Evolutionary conservation across 495 filamentous ascomycete species (phyloP).

Genomic region (Penicillium bialowiezense): DNA sequence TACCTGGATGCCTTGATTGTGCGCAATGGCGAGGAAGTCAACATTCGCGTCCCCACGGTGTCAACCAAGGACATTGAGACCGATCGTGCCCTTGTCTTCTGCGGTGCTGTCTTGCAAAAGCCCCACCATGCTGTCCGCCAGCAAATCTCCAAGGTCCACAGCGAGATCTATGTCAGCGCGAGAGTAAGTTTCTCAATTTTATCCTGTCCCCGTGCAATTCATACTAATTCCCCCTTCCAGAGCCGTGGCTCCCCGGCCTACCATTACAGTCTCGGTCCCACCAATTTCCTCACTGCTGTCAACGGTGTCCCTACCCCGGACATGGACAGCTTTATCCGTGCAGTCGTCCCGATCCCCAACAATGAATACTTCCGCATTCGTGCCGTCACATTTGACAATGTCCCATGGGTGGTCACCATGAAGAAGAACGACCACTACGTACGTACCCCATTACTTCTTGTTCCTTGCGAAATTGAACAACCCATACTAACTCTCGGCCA

Average conservation of each 20-base stretch:
- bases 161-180: constrained; percentile 93
- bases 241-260: constrained; percentile 82
- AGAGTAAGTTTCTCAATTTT: constrained; percentile 48
- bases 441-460: constrained; percentile 15
- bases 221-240: constrained; percentile 22
- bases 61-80: constrained; percentile 90
- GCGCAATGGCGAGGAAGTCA: constrained; percentile 78
- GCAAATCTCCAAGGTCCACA: constrained; percentile 94
- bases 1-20: constrained; percentile 81
- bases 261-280: constrained; percentile 89
- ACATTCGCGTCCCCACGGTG: constrained; percentile 77
- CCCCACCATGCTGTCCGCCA: constrained; percentile 96
- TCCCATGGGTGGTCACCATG: constrained; percentile 97
- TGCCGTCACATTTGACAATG: constrained; percentile 94
- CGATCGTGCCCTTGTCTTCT: constrained; percentile 86
- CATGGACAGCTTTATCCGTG: constrained; percentile 72
- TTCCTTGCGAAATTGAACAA: too few relatives aligned
- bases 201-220: not conserved
- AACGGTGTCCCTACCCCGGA: constrained; percentile 83
- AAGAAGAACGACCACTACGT: constrained; percentile 99
- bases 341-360: constrained; percentile 83
- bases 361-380: constrained; percentile 96
- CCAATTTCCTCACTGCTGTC: constrained; percentile 95
- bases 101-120: constrained; percentile 87
- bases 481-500: constrained; percentile 16